These are phyloP conservation scores for Candida ovalis DNA, from an alignment of 805 yeast species.

Conservation along the genomic window DNA sequence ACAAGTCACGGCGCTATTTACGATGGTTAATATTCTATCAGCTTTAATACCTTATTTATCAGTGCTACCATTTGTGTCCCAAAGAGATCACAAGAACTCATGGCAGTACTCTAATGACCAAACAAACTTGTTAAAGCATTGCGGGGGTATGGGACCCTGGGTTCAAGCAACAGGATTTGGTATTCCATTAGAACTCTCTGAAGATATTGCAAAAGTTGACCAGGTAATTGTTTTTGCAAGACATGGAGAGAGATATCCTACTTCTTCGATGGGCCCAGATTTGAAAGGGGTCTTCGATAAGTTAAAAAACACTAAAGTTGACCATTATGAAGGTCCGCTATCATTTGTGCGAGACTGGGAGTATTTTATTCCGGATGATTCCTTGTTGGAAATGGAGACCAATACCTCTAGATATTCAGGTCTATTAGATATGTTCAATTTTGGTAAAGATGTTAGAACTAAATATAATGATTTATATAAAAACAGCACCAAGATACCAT, in stretches of 20 bases:
- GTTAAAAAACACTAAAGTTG: slow-evolving; percentile 34
- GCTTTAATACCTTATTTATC: background rate
- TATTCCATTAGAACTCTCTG: slow-evolving; percentile 41
- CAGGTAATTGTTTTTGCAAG: slow-evolving; percentile 72
- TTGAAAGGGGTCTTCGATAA: slow-evolving; percentile 26
- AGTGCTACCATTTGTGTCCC: background rate
- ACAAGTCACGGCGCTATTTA: no score
- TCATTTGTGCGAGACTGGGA: slow-evolving; percentile 51
- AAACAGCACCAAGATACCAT: slow-evolving; percentile 35
- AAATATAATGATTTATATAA: slow-evolving; percentile 47
- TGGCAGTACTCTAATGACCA: slow-evolving; percentile 37
- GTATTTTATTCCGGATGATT: slow-evolving; percentile 36
- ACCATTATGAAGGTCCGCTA: slow-evolving; percentile 44
- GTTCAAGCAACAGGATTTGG: slow-evolving; percentile 50
- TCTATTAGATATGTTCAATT: slow-evolving; percentile 40
- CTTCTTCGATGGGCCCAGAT: slow-evolving; percentile 34
- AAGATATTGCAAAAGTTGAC: slow-evolving; percentile 45
- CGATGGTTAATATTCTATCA: background rate
- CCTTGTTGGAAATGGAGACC: slow-evolving; percentile 44
- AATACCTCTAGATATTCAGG: slow-evolving; percentile 52
- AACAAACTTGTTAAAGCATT: slow-evolving; percentile 44
- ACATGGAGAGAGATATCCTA: slow-evolving; percentile 78
- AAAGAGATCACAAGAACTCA: slow-evolving; percentile 3
- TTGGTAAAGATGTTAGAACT: slow-evolving; percentile 46
- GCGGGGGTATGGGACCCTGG: slow-evolving; percentile 54